A percentile compares a stretch with the other conserved stretches of the same genome.
Evolutionary conservation across 2,329 filamentous ascomycete genomes (phyloP).

Genomic region (Bimuria novae-zelandiae): DNA sequence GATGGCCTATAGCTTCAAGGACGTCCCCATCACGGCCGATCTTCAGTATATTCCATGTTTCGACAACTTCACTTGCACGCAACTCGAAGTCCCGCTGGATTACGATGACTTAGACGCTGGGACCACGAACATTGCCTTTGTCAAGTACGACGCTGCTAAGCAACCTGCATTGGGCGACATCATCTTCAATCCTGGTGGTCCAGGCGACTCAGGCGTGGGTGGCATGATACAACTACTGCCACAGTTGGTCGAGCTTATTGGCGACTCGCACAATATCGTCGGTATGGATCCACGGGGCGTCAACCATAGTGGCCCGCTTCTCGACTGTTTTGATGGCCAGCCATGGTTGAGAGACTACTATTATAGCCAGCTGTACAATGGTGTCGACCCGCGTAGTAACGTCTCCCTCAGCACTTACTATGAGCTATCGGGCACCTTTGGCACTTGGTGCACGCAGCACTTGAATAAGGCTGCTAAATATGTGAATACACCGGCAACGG

Average conservation of each 20-base stretch:
- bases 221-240: slow-evolving; percentile 2
- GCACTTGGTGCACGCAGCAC: slow-evolving; percentile 11
- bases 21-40: slow-evolving; percentile 5
- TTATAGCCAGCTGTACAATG: background rate
- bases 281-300: slow-evolving; percentile 49
- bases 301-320: slow-evolving; percentile 36
- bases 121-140: slow-evolving; percentile 50
- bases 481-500: slow-evolving; percentile 15
- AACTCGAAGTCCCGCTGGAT: slow-evolving; percentile 55
- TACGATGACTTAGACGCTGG: slow-evolving; percentile 13
- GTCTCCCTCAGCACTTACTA: slow-evolving; percentile 1
- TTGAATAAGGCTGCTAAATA: slow-evolving; percentile 13
- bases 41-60: slow-evolving; percentile 44
- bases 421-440: slow-evolving; percentile 7
- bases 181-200: slow-evolving; percentile 51
- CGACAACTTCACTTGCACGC: slow-evolving; percentile 54
- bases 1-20: slow-evolving; percentile 3
- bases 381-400: background rate
- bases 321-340: slow-evolving; percentile 35
- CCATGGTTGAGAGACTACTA: slow-evolving; percentile 6
- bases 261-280: slow-evolving; percentile 45
- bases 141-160: slow-evolving; percentile 25
- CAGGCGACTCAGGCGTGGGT: slow-evolving; percentile 50
- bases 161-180: slow-evolving; percentile 50
- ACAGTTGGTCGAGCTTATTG: slow-evolving; percentile 6